These are phyloP conservation scores for Allomyces macrogynus DNA, from an alignment of 192 early-diverging fungal genomes.

Conservation along the genomic window DNA sequence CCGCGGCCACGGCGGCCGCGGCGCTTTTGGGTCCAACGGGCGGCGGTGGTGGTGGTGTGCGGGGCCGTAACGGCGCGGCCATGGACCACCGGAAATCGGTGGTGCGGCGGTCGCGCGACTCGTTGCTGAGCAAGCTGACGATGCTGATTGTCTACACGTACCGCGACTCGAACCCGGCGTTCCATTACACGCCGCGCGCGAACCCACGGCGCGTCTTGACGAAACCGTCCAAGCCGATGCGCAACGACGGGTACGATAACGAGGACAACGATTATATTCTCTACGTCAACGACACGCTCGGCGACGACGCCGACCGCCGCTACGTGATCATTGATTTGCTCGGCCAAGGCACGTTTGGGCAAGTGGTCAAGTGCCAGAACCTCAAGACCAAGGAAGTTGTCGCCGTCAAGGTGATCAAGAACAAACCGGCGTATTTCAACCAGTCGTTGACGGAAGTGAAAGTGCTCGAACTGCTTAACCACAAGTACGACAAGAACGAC, in stretches of 20 bases:
- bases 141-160: constrained; percentile 49
- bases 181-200: constrained; percentile 49
- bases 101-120: background rate
- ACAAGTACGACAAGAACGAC: constrained; percentile 65
- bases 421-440: constrained; percentile 91
- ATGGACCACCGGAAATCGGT: background rate
- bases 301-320: constrained; percentile 70
- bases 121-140: constrained; percentile 24
- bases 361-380: constrained; percentile 91
- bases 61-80: background rate
- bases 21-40: background rate
- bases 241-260: constrained; percentile 88
- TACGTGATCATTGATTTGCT: constrained; percentile 84
- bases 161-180: constrained; percentile 57
- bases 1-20: background rate
- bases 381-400: constrained; percentile 75
- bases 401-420: constrained; percentile 96
- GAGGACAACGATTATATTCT: constrained; percentile 91
- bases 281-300: constrained; percentile 91
- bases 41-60: background rate
- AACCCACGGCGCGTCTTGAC: constrained; percentile 84
- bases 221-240: constrained; percentile 71
- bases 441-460: constrained; percentile 94
- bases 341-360: constrained; percentile 95
- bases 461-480: constrained; percentile 79